Evolutionary conservation across 1,284 basidiomycete species (phyloP).

Genomic region (Tausonia pullulans): DNA sequence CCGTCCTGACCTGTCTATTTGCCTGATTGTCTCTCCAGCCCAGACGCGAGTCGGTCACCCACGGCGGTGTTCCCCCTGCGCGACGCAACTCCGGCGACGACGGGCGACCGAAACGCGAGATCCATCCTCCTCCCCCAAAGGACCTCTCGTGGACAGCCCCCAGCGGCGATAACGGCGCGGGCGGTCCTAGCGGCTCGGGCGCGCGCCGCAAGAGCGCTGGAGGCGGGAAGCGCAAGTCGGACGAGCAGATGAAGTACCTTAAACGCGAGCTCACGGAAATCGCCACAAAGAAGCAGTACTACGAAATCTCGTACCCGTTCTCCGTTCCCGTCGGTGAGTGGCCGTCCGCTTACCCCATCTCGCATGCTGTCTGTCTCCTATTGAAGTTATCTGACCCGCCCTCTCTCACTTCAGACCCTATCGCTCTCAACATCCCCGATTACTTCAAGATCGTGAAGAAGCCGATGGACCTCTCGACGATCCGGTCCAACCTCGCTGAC

Average conservation of each 20-base stretch:
- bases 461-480: conserved; percentile 88
- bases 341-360: neutral
- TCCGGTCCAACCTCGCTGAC: conserved; percentile 68
- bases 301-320: conserved; percentile 66
- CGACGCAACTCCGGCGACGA: conserved; percentile 38
- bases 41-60: conserved; percentile 47
- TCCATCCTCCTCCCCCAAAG: conserved; percentile 86
- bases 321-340: conserved; percentile 81
- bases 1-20: conserved; percentile 39
- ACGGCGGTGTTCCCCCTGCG: conserved; percentile 35
- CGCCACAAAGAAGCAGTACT: conserved; percentile 62
- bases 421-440: conserved; percentile 67
- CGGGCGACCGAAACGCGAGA: conserved; percentile 89
- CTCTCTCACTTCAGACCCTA: conserved; percentile 46
- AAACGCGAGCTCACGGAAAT: conserved; percentile 64
- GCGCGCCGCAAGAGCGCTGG: neutral
- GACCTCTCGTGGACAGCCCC: conserved; percentile 73
- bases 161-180: conserved; percentile 24
- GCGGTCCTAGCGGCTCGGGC: neutral
- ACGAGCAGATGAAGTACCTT: conserved; percentile 78
- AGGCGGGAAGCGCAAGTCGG: conserved; percentile 45
- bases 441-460: conserved; percentile 83
- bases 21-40: neutral
- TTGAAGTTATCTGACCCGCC: neutral
- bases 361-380: neutral